These are phyloP conservation scores for Pyricularia sp. DNA, from an alignment of 2,329 filamentous ascomycete species.

Conservation along the genomic window DNA sequence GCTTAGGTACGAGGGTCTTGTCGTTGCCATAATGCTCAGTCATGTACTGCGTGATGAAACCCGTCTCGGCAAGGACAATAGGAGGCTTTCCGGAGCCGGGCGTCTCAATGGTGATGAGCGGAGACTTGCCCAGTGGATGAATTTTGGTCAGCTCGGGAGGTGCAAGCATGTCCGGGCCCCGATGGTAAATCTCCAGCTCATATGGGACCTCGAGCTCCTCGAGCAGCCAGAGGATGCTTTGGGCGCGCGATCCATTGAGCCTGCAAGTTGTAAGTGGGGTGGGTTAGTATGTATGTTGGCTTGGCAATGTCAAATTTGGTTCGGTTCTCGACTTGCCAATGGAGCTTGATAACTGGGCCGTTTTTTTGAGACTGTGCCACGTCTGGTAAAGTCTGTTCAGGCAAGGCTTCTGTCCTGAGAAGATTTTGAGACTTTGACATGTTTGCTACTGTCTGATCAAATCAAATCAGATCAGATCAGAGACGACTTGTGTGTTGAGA, in stretches of 20 bases:
- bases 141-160: constrained; percentile 67
- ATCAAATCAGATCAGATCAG: too few relatives aligned
- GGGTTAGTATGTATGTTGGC: constrained; percentile 2
- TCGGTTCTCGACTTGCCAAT: constrained; percentile 9
- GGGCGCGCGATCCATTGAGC: constrained; percentile 75
- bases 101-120: constrained; percentile 58
- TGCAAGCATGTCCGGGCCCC: constrained; percentile 51
- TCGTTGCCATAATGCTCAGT: constrained; percentile 49
- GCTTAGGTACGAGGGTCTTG: constrained; percentile 38
- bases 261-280: constrained; percentile 30
- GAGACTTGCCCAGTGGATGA: constrained; percentile 82
- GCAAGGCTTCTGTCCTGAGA: background rate
- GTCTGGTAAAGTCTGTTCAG: background rate
- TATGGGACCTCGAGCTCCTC: constrained; percentile 75
- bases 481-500: background rate
- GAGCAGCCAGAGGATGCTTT: constrained; percentile 77
- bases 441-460: background rate
- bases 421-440: background rate
- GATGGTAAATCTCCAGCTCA: constrained; percentile 71
- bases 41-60: constrained; percentile 73
- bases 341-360: constrained; percentile 12
- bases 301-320: too few relatives aligned
- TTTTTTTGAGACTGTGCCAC: background rate
- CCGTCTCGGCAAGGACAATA: constrained; percentile 70
- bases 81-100: constrained; percentile 27